A percentile compares a stretch with the other conserved stretches of the same genome.
Conservation (phyloP, 768 basidiomycete genomes). For the Clavulina sp. region DNA sequence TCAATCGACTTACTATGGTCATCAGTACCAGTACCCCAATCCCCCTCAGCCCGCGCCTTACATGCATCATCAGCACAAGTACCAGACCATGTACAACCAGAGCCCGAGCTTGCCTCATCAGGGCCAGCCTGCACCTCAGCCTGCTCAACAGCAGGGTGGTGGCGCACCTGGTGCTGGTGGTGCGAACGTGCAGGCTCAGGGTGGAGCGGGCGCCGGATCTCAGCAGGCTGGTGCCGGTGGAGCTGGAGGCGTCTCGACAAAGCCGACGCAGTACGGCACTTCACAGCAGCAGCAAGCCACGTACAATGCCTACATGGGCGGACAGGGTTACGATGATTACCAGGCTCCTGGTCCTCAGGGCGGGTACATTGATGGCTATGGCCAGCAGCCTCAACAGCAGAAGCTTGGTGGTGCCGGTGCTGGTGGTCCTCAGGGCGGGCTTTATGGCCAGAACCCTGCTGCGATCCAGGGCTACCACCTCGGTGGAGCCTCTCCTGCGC, state of each 20-base stretch:
- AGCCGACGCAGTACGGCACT: neutral
- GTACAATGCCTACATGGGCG: no score
- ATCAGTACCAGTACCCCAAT: neutral
- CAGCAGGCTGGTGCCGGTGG: no score
- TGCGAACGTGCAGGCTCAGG: no score
- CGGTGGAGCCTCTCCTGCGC: neutral
- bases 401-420: neutral
- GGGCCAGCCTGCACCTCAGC: no score
- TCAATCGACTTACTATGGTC: conserved; percentile 1
- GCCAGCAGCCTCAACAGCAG: neutral
- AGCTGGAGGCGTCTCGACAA: no score
- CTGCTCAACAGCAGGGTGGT: no score
- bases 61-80: conserved; percentile 3
- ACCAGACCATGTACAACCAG: neutral
- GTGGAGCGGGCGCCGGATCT: no score
- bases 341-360: neutral
- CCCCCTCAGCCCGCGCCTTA: conserved; percentile 3
- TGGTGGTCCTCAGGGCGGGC: neutral
- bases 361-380: neutral
- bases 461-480: neutral
- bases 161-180: no score
- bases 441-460: neutral
- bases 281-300: neutral
- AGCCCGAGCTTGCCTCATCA: neutral
- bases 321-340: no score